Evolutionary conservation across 768 basidiomycete genomes (phyloP), one percentile per base, ranked within the genome.

Genomic region (Suillus variegatus): DNA sequence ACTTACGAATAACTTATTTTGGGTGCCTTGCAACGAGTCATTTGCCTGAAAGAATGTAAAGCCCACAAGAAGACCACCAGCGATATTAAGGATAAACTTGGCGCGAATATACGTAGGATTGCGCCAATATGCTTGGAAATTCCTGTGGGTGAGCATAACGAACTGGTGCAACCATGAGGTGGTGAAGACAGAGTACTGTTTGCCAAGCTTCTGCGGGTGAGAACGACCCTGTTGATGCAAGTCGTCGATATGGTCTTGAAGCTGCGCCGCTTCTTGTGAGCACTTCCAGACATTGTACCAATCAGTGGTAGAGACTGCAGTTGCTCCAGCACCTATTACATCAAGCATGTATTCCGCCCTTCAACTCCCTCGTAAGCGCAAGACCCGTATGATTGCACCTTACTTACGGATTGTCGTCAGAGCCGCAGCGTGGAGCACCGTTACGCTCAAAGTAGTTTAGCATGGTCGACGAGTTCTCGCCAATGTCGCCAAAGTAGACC

Each of bases 261-360:
- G 54, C 0, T 67, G 68, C 22, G 61, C 64, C 0, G 79, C 70
- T 68, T 90, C 86, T 1, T 79, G 75, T 0, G 87, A 85, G 6
- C 81, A 72, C 20, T 74, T 70, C 90, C 90, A 93, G n/a, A 83
- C 73, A 7, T 82, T 76, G 58, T 84, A 80, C 91, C 91, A 93
- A 65, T 92, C 82, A 28, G 75, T 77, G 20, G 69, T 68, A 62
- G 82, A 86, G 20, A 82, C 78, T 1, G 87, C 84, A 2, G 88
- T 87, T 3, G 86, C 86, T 2, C 91, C 91, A 36, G 91, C 90
- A n/a, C 91, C 91, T 64, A 92, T 92, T 47, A 87, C 88, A 25
- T 89, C 87, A n/a, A 92, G 82, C 81, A 88, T 87, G 66, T 82
- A 88, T 66, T 87, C 86, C 36, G 86, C 86, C 46, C 86, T 87